These are phyloP conservation scores for Amylocarpus encephaloides DNA, from an alignment of 2,329 filamentous ascomycete genomes.

Conservation along the genomic window DNA sequence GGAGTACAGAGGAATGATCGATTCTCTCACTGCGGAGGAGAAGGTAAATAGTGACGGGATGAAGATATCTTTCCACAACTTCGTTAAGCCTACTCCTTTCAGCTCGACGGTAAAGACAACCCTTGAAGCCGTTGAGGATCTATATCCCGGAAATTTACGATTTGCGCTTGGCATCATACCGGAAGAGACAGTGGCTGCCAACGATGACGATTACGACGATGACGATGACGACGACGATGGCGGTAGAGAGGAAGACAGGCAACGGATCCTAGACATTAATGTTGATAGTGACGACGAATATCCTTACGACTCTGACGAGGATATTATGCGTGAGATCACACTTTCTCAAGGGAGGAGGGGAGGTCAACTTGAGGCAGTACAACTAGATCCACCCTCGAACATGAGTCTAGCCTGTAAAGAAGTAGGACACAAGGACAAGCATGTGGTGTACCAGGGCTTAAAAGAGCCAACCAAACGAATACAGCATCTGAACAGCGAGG, in stretches of 20 bases:
- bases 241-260: conserved; percentile 54
- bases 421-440: background rate
- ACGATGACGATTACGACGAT: conserved; percentile 11
- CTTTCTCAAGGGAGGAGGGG: conserved; percentile 23
- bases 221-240: conserved; percentile 15
- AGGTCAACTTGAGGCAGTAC: conserved; percentile 17
- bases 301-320: conserved; percentile 49
- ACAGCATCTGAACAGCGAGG: background rate
- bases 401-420: conserved; percentile 9
- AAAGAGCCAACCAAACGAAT: no score
- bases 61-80: conserved; percentile 56
- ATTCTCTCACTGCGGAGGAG: conserved; percentile 59
- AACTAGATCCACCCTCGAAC: conserved; percentile 6
- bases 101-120: conserved; percentile 64
- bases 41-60: conserved; percentile 39
- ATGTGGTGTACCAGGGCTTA: background rate
- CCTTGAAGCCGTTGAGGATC: conserved; percentile 77
- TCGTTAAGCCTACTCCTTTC: conserved; percentile 48
- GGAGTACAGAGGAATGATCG: conserved; percentile 65
- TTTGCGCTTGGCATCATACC: conserved; percentile 37
- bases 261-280: conserved; percentile 41
- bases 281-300: conserved; percentile 40
- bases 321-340: conserved; percentile 34
- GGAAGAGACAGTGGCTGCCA: background rate
- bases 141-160: conserved; percentile 64